Base-by-base conservation (phyloP, 148 eudicot genomes). In the Fagopyrum homotropicum region DNA sequence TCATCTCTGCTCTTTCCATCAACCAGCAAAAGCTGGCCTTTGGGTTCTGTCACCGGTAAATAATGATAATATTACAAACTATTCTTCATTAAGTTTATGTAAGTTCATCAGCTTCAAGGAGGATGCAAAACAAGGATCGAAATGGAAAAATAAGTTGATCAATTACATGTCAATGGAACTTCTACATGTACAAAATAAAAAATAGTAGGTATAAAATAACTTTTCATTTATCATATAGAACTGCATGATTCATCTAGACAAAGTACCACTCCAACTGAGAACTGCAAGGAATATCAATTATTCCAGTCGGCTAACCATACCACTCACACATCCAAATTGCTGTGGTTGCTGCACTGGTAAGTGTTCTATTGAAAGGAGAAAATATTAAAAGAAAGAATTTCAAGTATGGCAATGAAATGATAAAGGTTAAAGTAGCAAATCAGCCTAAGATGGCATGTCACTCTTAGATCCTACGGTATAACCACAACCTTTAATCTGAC, bases 1-100 rank as follows among this genome's bases (percentile, higher is more conserved):
- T 92, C 98, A 83, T 95, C 98, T 74, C 83, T 86, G 40, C 91
- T 89, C 82, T 88, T 95, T 4, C 98, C 98, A 88, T 89, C 85
- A 75, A 95, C 84, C 77, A 86, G 81, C 64, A 95, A 86, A 69
- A 95, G 87, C 88, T 89, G 98, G 68, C 98, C 97, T 86, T 90
- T 90, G 73, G 98, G 98, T 77, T 92, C 98, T 95, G 96, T 80
- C 78, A 81, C 75, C 59, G 80, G 40, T 66, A 66, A 40, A 66
- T 17, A 35, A 66, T 15, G 47, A 66, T 66, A 40, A 40, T 66
- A 14, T 66, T 35, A 40, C 7, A 66, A 66, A n/a, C n/a, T 66
- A 66, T 40, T 11, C 43, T 63, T 30, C 69, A 63, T 63, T 10
- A 63, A 4, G 7, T 4, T 17, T 17, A 47, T 40, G 72, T 57